These are phyloP conservation scores for Cyclospora cayetanensis DNA, from an alignment of 169 alveolate species.

Conservation along the genomic window DNA sequence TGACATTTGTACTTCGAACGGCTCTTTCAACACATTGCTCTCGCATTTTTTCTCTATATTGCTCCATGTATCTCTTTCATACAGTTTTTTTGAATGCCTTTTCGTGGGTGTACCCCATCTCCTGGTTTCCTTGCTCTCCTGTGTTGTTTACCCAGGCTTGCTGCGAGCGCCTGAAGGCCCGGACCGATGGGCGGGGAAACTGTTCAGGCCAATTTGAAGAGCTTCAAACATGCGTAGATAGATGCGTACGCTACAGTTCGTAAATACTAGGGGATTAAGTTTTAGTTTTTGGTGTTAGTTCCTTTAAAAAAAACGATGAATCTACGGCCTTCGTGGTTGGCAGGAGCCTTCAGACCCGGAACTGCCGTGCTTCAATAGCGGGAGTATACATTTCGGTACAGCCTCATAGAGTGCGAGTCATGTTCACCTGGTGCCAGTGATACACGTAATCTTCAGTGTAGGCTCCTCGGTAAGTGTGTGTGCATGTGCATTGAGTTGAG, in stretches of 20 bases:
- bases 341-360: not conserved
- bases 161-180: constrained; percentile 78
- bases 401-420: not conserved
- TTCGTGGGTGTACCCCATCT: too few species aligned
- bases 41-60: too few species aligned
- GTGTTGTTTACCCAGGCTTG: constrained; percentile 72
- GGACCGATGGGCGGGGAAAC: constrained; percentile 81
- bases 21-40: too few species aligned
- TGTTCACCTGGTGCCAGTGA: not conserved
- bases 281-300: too few species aligned
- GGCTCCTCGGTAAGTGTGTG: not conserved
- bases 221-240: constrained; percentile 80
- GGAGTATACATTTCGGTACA: not conserved
- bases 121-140: not conserved
- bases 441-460: not conserved
- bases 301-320: too few species aligned
- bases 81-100: too few species aligned
- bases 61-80: not conserved
- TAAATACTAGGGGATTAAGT: too few species aligned
- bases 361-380: not conserved
- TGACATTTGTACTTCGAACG: too few species aligned
- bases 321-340: too few species aligned
- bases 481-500: too few species aligned
- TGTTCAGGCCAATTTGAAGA: constrained; percentile 82
- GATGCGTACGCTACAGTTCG: constrained; percentile 77